These are phyloP conservation scores for Candida pini DNA, from an alignment of 805 yeast species.

Conservation along the genomic window DNA sequence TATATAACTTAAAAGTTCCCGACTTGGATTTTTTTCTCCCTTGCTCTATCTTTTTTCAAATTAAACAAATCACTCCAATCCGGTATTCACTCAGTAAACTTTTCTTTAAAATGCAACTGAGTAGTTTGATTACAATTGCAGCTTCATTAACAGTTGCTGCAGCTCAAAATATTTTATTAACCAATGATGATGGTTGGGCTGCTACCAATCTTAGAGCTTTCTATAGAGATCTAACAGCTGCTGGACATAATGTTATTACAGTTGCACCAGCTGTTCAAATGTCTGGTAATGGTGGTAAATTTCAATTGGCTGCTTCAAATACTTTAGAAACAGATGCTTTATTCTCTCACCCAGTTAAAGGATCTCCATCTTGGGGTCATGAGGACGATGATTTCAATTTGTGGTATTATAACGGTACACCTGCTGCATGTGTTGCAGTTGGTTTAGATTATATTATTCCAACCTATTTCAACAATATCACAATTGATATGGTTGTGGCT, in stretches of 20 bases:
- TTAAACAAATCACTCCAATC: no score
- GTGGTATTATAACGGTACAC: slow-evolving; percentile 57
- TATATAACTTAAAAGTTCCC: no score
- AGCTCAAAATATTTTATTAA: slow-evolving; percentile 40
- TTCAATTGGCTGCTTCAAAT: slow-evolving; percentile 35
- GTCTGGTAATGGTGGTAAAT: slow-evolving; percentile 53
- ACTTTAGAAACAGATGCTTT: slow-evolving; percentile 40
- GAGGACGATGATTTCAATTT: slow-evolving; percentile 36
- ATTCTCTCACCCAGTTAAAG: slow-evolving; percentile 40
- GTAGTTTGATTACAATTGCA: slow-evolving; percentile 6
- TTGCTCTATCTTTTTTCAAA: no score
- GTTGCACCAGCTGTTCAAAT: slow-evolving; percentile 49
- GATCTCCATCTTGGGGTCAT: slow-evolving; percentile 53
- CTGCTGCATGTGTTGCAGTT: slow-evolving; percentile 46
- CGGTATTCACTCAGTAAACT: no score
- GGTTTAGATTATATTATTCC: slow-evolving; percentile 45
- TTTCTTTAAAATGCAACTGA: slow-evolving; percentile 12
- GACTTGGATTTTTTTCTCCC: no score
- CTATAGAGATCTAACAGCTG: slow-evolving; percentile 40
- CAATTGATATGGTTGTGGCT: slow-evolving; percentile 43
- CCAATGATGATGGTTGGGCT: slow-evolving; percentile 56
- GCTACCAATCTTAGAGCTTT: slow-evolving; percentile 52
- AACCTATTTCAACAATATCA: slow-evolving; percentile 34
- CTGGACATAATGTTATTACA: slow-evolving; percentile 44
- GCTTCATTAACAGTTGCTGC: slow-evolving; percentile 9